phyloP scores from a whole-genome alignment of 2,329 filamentous ascomycete genomes.

The Fusarium miscanthi region DNA sequence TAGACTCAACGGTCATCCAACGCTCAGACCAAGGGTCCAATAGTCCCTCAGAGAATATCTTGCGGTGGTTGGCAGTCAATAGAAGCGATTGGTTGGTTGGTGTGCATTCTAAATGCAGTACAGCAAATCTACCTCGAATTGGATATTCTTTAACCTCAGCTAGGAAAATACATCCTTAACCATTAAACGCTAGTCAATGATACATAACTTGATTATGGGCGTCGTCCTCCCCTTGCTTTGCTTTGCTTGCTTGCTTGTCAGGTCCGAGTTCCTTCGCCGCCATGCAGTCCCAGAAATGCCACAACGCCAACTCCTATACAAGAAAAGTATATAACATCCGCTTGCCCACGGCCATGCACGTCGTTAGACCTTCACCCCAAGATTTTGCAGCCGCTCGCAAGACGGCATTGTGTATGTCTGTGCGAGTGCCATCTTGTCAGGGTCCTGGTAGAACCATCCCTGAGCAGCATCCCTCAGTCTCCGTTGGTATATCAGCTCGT shows the following conservation, averaged over 20 bases:
- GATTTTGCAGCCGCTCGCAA: slow-evolving; percentile 62
- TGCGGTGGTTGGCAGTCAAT: neutral
- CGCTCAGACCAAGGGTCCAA: slow-evolving; percentile 25
- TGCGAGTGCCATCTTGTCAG: slow-evolving; percentile 81
- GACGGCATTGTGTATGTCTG: slow-evolving; percentile 62
- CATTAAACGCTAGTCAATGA: slow-evolving; percentile 27
- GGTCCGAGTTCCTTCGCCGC: slow-evolving; percentile 31
- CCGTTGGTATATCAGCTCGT: slow-evolving; percentile 73
- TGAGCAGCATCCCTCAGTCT: slow-evolving; percentile 80
- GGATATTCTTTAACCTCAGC: neutral
- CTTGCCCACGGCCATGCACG: neutral
- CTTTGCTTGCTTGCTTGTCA: slow-evolving; percentile 12
- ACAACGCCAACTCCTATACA: slow-evolving; percentile 48
- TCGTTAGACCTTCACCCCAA: slow-evolving; percentile 49
- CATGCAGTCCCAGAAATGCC: slow-evolving; percentile 44
- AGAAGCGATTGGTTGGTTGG: neutral
- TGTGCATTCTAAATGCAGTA: slow-evolving; percentile 1
- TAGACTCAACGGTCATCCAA: slow-evolving; percentile 1
- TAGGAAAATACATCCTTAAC: slow-evolving; percentile 11
- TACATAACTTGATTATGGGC: slow-evolving; percentile 37
- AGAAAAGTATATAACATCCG: slow-evolving; percentile 31
- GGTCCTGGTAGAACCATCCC: slow-evolving; percentile 88
- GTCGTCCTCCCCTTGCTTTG: slow-evolving; percentile 15
- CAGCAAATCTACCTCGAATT: neutral
- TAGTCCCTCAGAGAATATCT: neutral